phyloP scores from a whole-genome alignment of 2,329 filamentous ascomycete species.

The Aspergillus pseudoterreus region DNA sequence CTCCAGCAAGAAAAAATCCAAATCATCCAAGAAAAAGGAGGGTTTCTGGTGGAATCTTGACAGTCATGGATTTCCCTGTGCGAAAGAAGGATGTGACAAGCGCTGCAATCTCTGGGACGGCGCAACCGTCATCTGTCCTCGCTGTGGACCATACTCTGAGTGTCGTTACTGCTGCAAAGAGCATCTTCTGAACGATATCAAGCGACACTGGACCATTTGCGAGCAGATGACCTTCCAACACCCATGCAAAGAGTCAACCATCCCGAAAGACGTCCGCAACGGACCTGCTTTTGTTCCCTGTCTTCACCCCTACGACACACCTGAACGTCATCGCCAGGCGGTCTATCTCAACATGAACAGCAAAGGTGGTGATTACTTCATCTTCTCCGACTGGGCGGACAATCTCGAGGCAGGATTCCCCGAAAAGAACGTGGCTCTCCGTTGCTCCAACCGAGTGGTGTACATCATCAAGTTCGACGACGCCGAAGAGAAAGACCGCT shows the following conservation, averaged over 20 bases:
- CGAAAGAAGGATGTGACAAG: slow-evolving; percentile 22
- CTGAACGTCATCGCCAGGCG: slow-evolving; percentile 36
- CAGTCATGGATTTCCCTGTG: slow-evolving; percentile 47
- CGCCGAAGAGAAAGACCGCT: slow-evolving; percentile 27
- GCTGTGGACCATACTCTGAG: slow-evolving; percentile 37
- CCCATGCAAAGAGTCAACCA: slow-evolving; percentile 16
- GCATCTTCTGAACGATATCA: slow-evolving; percentile 33
- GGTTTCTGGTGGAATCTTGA: slow-evolving; percentile 42
- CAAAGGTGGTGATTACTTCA: slow-evolving; percentile 30
- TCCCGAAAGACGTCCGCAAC: slow-evolving; percentile 17
- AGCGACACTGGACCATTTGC: slow-evolving; percentile 33
- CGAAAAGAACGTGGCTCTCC: slow-evolving; percentile 6
- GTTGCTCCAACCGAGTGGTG: slow-evolving; percentile 23
- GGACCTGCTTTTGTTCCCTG: slow-evolving; percentile 22
- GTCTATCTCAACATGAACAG: slow-evolving; percentile 25
- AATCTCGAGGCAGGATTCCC: slow-evolving; percentile 9
- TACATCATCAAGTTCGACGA: slow-evolving; percentile 21
- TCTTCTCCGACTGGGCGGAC: slow-evolving; percentile 30
- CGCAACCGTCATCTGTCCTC: slow-evolving; percentile 33
- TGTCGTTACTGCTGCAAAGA: slow-evolving; percentile 37
- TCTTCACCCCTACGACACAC: slow-evolving; percentile 25
- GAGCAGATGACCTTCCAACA: slow-evolving; percentile 17
- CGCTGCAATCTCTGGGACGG: slow-evolving; percentile 30
- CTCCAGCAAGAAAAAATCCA: neutral
- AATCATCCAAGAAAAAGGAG: slow-evolving; percentile 11